These are phyloP conservation scores for Mortierella sp. DNA, from an alignment of 371 early-diverging fungal genomes.

Conservation along the genomic window DNA sequence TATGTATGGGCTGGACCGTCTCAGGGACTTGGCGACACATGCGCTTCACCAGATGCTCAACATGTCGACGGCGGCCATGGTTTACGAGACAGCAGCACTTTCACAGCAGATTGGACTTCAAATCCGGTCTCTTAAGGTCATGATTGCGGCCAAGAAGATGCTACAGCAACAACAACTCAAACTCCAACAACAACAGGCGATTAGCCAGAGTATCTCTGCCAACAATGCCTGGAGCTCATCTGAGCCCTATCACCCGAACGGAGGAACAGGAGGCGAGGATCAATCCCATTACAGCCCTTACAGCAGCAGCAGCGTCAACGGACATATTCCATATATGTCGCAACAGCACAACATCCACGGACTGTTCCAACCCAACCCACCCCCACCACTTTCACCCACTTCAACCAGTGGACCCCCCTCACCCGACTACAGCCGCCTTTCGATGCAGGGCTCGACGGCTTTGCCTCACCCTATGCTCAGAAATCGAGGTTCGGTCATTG, in stretches of 20 bases:
- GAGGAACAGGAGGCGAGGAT: constrained; percentile 4
- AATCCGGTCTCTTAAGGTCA: constrained; percentile 70
- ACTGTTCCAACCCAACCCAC: constrained; percentile 44
- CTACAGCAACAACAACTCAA: constrained; percentile 65
- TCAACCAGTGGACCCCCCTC: constrained; percentile 36
- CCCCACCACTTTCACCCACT: constrained; percentile 40
- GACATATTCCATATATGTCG: constrained; percentile 10
- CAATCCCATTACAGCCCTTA: background rate
- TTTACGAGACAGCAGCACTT: constrained; percentile 71
- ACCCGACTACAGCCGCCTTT: constrained; percentile 40
- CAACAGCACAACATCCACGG: constrained; percentile 34
- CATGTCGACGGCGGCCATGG: constrained; percentile 74
- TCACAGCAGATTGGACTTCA: constrained; percentile 69
- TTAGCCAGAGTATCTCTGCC: constrained; percentile 28
- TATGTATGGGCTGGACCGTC: constrained; percentile 67
- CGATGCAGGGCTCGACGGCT: constrained; percentile 32
- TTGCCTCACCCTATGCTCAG: constrained; percentile 42
- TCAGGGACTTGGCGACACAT: constrained; percentile 68
- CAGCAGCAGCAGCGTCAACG: constrained; percentile 42
- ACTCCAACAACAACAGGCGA: constrained; percentile 52
- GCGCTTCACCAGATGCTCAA: constrained; percentile 75
- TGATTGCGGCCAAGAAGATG: constrained; percentile 70
- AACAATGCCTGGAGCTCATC: constrained; percentile 48
- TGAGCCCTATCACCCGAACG: constrained; percentile 31
- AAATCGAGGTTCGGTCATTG: constrained; percentile 29